Evolutionary conservation across 1,139 yeast genomes (phyloP), one percentile per base, ranked within the genome.

Genomic region (Diutina pseudorugosa): DNA sequence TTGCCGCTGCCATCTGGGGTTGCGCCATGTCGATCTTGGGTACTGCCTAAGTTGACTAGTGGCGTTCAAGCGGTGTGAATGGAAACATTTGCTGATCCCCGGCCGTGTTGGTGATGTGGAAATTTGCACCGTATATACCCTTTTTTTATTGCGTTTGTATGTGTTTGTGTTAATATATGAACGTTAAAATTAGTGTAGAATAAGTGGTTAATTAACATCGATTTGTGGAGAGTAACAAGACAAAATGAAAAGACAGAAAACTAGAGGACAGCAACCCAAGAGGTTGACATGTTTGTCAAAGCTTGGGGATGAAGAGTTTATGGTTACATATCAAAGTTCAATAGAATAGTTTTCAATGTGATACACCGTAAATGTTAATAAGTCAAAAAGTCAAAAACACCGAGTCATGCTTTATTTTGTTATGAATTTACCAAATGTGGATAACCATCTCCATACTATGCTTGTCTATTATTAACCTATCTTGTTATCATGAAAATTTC

Each of bases 401-500:
- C n/a, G n/a, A n/a, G n/a, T n/a, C n/a, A n/a, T n/a, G n/a, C n/a
- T n/a, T n/a, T n/a, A n/a, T n/a, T n/a, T n/a, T n/a, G n/a, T n/a
- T n/a, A n/a, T n/a, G n/a, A n/a, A n/a, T n/a, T n/a, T n/a, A n/a
- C n/a, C n/a, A n/a, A n/a, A n/a, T n/a, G n/a, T n/a, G 25, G 25
- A 4, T 23, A 23, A 4, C 4, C 25, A 7, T 23, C 6, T 23
- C 7, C 6, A 23, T 4, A 4, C 25, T 23, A 18, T 41, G 42
- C 19, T 41, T 18, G 19, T 41, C 42, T 41, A 41, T 41, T 41
- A 41, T 16, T 16, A 41, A n/a, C 18, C 21, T 44, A 47, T 33
- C 70, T 76, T 55, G 86, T 73, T 51, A 88, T 80, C 98, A 91
- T 91, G 65, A 91, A 86, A 55, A 91, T 91, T 66, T 91, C 98